phyloP scores from a whole-genome alignment of 1,284 basidiomycete species.

The Boletus mariae region DNA sequence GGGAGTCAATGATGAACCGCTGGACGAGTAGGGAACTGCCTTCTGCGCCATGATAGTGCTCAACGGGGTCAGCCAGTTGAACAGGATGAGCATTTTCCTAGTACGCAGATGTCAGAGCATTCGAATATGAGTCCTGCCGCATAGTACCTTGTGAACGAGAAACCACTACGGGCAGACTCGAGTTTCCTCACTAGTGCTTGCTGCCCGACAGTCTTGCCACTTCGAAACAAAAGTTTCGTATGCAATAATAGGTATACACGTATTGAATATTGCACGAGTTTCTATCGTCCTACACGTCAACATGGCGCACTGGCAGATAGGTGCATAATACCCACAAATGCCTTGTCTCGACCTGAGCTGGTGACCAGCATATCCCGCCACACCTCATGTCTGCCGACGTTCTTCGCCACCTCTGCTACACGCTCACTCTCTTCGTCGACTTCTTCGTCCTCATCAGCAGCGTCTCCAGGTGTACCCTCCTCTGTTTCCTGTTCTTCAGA shows the following conservation, averaged over 20 bases:
- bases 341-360: slow-evolving; percentile 75
- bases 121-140: neutral
- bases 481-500: slow-evolving; percentile 36
- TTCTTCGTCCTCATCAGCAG: slow-evolving; percentile 45
- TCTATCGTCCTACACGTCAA: slow-evolving; percentile 41
- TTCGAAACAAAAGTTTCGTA: slow-evolving; percentile 46
- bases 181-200: slow-evolving; percentile 55
- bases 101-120: slow-evolving; percentile 8
- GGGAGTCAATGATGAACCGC: slow-evolving; percentile 22
- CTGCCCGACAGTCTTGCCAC: slow-evolving; percentile 45
- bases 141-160: slow-evolving; percentile 65
- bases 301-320: neutral
- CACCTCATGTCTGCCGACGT: slow-evolving; percentile 57
- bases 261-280: slow-evolving; percentile 79
- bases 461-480: slow-evolving; percentile 29
- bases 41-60: slow-evolving; percentile 63
- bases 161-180: slow-evolving; percentile 54
- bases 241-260: slow-evolving; percentile 72
- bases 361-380: slow-evolving; percentile 75
- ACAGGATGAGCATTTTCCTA: slow-evolving; percentile 75
- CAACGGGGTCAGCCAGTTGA: slow-evolving; percentile 77
- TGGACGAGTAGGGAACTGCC: slow-evolving; percentile 51
- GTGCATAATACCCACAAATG: slow-evolving; percentile 55
- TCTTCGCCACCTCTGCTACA: slow-evolving; percentile 40
- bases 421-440: slow-evolving; percentile 41